Evolutionary conservation across 164 flowering plant genomes (phyloP), one percentile per base, ranked within the genome.

Genomic region (Annona squamosa): DNA sequence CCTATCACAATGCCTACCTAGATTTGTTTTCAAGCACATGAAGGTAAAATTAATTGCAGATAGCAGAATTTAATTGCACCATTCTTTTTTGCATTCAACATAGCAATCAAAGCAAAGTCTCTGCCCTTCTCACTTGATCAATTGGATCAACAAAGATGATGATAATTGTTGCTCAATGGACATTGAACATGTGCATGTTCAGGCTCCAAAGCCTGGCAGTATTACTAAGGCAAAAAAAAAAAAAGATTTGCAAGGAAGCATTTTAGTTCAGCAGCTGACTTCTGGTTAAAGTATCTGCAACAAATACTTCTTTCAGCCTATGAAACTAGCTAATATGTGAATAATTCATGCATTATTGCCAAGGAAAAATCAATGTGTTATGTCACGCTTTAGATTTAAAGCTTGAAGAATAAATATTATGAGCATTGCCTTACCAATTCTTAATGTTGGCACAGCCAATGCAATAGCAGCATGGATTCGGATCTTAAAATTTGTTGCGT

Each of bases 381-480:
- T 26, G 37, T 26, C 37, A 26, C 37, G 37, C 37, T 26, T 26
- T 26, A 26, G 37, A 26, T 26, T 26, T 26, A 26, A 26, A 26
- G 37, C 37, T 26, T 26, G 37, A 26, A 26, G 37, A 26, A 26
- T 26, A 26, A 26, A 26, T 26, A 26, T 26, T 26, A 5, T 59
- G 63, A 4, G 9, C 18, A 37, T 26, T 45, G 44, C 42, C 86
- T 86, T 61, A 92, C 97, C 97, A 73, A 45, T 61, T 79, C 86
- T 72, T 75, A 90, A 81, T 72, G 81, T 77, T 75, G 99, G 99
- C 69, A 91, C 97, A 76, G 99, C 89, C 80, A 94, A 86, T 63
- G 99, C 97, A 81, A 88, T 88, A 75, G 97, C 97, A 71, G 99
- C 97, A 80, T 94, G 97, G 78, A 92, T 94, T 81, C 91, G 85